Percentiles rank a stretch among this genome's conserved stretches.
Evolutionary conservation across 2,329 filamentous ascomycete species (phyloP).

Genomic region (Gaeumannomyces tritici): DNA sequence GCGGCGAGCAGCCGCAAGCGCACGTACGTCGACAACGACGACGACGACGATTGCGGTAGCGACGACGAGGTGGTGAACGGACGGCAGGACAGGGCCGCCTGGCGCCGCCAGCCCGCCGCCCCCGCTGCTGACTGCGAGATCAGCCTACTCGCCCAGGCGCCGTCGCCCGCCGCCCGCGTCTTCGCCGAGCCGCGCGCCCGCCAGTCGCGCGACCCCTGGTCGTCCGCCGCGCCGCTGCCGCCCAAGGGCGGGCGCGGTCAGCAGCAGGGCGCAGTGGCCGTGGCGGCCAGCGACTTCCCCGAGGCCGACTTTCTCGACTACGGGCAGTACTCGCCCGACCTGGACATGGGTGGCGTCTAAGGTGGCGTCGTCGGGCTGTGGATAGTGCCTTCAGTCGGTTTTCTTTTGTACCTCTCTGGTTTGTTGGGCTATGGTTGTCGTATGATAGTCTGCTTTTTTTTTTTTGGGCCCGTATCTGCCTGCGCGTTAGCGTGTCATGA

Average conservation of each 20-base stretch:
- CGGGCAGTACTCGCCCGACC: constrained; percentile 16
- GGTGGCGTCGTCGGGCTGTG: too few species aligned
- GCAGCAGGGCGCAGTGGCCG: constrained; percentile 38
- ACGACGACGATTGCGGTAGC: constrained; percentile 28
- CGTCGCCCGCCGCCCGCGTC: constrained; percentile 24
- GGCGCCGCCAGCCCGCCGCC: constrained; percentile 17
- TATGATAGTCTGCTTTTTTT: neutral
- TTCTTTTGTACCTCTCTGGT: neutral
- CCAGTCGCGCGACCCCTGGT: constrained; percentile 9
- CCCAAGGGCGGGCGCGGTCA: constrained; percentile 13
- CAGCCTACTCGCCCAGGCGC: constrained; percentile 27
- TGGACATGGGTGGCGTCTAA: constrained; percentile 30
- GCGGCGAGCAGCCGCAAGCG: constrained; percentile 33
- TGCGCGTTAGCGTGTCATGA: neutral
- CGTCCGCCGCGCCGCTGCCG: neutral
- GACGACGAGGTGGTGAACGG: too few species aligned
- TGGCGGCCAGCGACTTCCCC: constrained; percentile 47
- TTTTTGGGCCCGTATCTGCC: neutral
- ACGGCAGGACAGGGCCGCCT: constrained; percentile 9
- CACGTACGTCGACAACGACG: constrained; percentile 32
- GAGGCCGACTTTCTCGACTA: constrained; percentile 58
- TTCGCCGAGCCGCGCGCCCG: constrained; percentile 35
- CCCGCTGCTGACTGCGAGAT: constrained; percentile 31
- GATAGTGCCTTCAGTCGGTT: too few species aligned
- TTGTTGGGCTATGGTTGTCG: neutral